Percentiles rank a stretch among this genome's conserved stretches.
Evolutionary conservation across 225 moss, liverwort and hornwort genomes (phyloP).

Genomic region (Antitrichia curtipendula): DNA sequence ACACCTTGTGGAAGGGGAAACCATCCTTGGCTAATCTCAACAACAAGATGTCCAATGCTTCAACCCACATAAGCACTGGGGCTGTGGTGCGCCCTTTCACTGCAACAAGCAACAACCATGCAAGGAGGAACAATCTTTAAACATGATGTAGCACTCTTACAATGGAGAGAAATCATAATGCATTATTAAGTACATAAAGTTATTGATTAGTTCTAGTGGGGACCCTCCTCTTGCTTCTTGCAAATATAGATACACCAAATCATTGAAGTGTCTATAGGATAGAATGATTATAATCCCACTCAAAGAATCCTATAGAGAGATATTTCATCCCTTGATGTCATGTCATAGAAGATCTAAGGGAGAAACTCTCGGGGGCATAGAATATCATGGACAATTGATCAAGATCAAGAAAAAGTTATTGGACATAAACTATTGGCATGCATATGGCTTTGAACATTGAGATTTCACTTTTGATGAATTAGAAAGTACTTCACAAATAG

Average conservation of each 20-base stretch:
- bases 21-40: constrained; percentile 26
- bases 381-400: background rate
- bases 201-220: too few relatives aligned
- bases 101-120: background rate
- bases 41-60: constrained; percentile 58
- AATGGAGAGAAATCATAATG: background rate
- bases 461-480: background rate
- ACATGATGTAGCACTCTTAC: background rate
- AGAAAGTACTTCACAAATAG: background rate
- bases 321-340: background rate
- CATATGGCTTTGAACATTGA: background rate
- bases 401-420: background rate
- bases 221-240: background rate
- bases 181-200: background rate
- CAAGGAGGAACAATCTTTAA: background rate
- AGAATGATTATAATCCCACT: too few relatives aligned
- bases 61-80: constrained; percentile 79
- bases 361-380: fast-evolving
- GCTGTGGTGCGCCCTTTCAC: constrained; percentile 48
- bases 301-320: background rate
- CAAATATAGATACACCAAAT: background rate
- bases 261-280: background rate
- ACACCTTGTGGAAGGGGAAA: constrained; percentile 61
- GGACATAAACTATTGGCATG: background rate
- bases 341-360: background rate